Base-by-base conservation (phyloP, 108 stramenopile genomes). In the Nitzschia inconspicua region DNA sequence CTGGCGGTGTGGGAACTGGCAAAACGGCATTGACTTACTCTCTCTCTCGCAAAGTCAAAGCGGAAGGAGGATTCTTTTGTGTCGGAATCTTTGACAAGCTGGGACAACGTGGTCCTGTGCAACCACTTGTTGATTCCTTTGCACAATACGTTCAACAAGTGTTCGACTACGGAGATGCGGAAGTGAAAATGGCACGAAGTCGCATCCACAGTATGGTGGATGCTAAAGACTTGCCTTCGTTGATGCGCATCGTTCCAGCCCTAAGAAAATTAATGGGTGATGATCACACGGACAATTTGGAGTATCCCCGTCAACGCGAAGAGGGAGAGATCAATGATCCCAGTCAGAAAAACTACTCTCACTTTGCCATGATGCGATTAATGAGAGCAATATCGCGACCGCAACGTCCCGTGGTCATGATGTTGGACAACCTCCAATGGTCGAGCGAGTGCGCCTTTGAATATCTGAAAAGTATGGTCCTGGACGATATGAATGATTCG, bases 371-470 rank as follows among this genome's bases (percentile, higher is more conserved):
- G 3, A 41, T 46, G 31, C 44, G 41, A 11, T 58, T 79, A 28
- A 11, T 79, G 24, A 25, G 59, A n/a, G 71, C 71, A 3, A 68
- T 78, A n/a, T 34, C 46, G 16, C 43, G 61, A 0, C 44, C 44
- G 18, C 41, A 64, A 16, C 36, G 43, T 13, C 77, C 77, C 13
- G 18, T 78, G 20, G 72, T 78, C 11, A 18, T 78, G 16, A 22
- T 78, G 23, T 29, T 78, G 20, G 70, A 78, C 31, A 67, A 78
- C 58, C 41, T 78, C 11, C 77, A 78, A 43, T 78, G 64, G 61
- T 65, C 70, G 37, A 25, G 65, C 23, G 39, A 56, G 11, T 43
- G 53, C 18, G 36, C 60, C 0, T 27, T 67, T 23, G 62, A 58
- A 19, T 29, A 68, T 20, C 43, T 63, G 39, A 40, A 22, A 27